A percentile compares a stretch with the other conserved stretches of the same genome.
Conservation (phyloP, 1,284 basidiomycete genomes). For the Porogramme epimiltina region DNA sequence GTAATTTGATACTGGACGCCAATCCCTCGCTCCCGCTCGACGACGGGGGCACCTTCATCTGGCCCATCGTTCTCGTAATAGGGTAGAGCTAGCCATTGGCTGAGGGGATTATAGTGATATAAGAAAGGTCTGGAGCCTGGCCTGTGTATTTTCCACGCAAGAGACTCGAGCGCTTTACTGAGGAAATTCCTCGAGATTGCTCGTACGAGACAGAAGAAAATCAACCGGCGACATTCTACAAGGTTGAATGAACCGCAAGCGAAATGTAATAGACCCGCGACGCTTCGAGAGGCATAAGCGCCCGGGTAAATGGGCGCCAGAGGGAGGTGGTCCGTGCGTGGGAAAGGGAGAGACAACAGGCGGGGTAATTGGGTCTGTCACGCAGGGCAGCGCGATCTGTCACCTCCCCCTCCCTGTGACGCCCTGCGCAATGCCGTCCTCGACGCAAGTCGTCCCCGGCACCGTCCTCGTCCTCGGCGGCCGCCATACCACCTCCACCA, state of each 20-base stretch:
- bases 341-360: slow-evolving; percentile 18
- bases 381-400: slow-evolving; percentile 30
- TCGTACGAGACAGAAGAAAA: too few relatives aligned
- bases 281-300: not conserved
- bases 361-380: slow-evolving; percentile 24
- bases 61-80: too few relatives aligned
- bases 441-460: slow-evolving; percentile 16
- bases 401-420: slow-evolving; percentile 31
- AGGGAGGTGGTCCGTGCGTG: slow-evolving; percentile 29
- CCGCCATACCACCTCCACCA: slow-evolving; percentile 9
- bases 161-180: too few relatives aligned
- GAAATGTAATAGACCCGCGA: too few relatives aligned
- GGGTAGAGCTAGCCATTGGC: too few relatives aligned
- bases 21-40: not conserved
- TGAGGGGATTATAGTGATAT: too few relatives aligned
- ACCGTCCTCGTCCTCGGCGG: slow-evolving; percentile 15
- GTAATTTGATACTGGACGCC: not conserved
- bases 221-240: too few relatives aligned
- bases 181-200: too few relatives aligned
- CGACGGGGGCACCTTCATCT: not conserved
- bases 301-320: slow-evolving; percentile 1
- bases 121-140: too few relatives aligned
- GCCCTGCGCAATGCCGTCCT: slow-evolving; percentile 27
- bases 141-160: too few relatives aligned
- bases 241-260: too few relatives aligned